Base-by-base conservation (phyloP, 108 stramenopile species). In the Skeletonema potamos region DNA sequence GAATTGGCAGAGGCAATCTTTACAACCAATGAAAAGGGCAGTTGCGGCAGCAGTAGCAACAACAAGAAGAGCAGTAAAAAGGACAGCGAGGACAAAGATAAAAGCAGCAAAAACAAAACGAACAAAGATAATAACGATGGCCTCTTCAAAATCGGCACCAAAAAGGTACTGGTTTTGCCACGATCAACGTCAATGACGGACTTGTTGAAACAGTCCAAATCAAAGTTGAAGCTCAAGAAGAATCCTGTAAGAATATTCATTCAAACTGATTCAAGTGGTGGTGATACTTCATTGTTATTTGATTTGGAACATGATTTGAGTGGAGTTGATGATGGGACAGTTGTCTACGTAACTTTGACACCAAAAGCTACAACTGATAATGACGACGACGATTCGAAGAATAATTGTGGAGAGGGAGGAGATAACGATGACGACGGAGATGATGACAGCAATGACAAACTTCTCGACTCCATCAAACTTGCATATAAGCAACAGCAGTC, bases 1-100 rank as follows among this genome's bases (percentile, higher is more conserved):
- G 83, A 82, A 62, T 27, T 87, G 28, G 84, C 73, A 17, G 87
- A 87, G 69, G 87, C 87, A 9, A 44, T 87, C 6, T 85, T 76
- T 61, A 36, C 41, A 15, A 34, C 37, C n/a, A 65, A 72, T 3
- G 30, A 61, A 6, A 36, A 37, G 43, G 12, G 33, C 27, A 34
- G 18, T 11, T 61, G 26, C 1, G 1, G 39, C 39, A 18, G 33
- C 27, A 34, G 18, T 11, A 67, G 26, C 1, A 12, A 15, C 39
- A 77, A 58, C 30, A 76, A 73, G n/a, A 64, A 48, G n/a, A 75
- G 70, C 6, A 54, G 17, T 32, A 64, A 72, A 17, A 66, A 69
- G 27, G 48, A 51, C 6, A 79, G 61, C 33, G 73, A 73, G 22
- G 58, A 44, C 11, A 79, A 76, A 4, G 65, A 72, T 20, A 60